These are phyloP conservation scores for Clarireedia monteithiana DNA, from an alignment of 2,329 filamentous ascomycete genomes.

Conservation along the genomic window DNA sequence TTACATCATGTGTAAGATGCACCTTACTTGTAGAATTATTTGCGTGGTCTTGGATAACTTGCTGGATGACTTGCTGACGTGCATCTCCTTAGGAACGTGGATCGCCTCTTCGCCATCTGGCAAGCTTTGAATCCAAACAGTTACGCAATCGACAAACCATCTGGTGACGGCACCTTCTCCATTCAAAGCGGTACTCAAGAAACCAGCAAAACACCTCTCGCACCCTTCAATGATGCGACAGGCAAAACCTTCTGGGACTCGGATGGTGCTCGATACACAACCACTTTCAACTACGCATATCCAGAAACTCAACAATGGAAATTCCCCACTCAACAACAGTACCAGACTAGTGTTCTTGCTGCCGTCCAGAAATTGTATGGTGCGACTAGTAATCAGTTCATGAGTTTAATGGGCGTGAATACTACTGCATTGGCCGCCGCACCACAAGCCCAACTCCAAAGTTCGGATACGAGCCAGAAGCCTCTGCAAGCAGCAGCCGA, in stretches of 20 bases:
- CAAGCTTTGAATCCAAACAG: conserved; percentile 62
- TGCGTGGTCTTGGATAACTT: not conserved
- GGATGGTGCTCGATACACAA: conserved; percentile 11
- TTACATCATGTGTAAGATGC: conserved; percentile 21
- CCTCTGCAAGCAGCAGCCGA: not conserved
- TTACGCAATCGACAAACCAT: conserved; percentile 52
- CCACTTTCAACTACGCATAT: conserved; percentile 65
- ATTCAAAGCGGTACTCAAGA: conserved; percentile 45
- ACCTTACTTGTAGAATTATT: too few relatives aligned
- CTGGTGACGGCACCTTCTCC: conserved; percentile 53
- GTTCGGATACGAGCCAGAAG: not conserved
- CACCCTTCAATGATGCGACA: conserved; percentile 54
- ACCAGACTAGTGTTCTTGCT: conserved; percentile 14
- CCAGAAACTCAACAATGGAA: conserved; percentile 44
- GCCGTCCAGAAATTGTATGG: conserved; percentile 18
- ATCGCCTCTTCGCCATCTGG: conserved; percentile 71
- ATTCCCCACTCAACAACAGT: conserved; percentile 12
- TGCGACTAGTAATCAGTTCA: conserved; percentile 14
- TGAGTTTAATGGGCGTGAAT: not conserved
- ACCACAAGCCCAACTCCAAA: not conserved
- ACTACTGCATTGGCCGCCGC: not conserved
- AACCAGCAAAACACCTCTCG: conserved; percentile 49
- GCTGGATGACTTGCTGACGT: not conserved
- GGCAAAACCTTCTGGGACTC: conserved; percentile 18
- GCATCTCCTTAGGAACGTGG: conserved; percentile 46